phyloP scores from a whole-genome alignment of 2,329 filamentous ascomycete species.

The Hypoxylon sp. region DNA sequence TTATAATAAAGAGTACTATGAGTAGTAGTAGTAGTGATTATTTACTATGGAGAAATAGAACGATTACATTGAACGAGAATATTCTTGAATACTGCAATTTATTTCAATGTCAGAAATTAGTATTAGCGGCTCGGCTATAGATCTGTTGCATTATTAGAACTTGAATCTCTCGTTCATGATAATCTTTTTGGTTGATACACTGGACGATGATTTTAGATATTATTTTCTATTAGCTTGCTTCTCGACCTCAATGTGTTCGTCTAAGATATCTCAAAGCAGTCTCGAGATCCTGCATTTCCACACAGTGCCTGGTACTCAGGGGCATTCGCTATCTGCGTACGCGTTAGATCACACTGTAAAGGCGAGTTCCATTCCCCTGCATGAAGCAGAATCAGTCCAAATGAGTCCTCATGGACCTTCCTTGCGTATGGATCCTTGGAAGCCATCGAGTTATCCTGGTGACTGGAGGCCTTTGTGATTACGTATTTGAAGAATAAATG shows the following conservation, averaged over 20 bases:
- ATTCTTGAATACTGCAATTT: background rate
- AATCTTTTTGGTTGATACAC: slow-evolving; percentile 1
- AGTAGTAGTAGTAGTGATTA: background rate
- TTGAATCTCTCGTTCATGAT: background rate
- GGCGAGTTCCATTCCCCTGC: too few species aligned
- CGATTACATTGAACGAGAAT: background rate
- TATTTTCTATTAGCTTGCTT: background rate
- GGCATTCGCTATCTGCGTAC: too few species aligned
- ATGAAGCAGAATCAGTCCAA: too few species aligned
- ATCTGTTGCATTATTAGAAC: background rate
- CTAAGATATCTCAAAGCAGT: background rate
- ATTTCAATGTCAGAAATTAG: background rate
- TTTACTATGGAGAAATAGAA: background rate
- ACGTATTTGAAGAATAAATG: too few species aligned
- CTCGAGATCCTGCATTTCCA: background rate
- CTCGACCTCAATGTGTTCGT: background rate
- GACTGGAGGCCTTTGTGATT: too few species aligned
- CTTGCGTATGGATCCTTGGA: background rate
- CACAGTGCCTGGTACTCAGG: too few species aligned
- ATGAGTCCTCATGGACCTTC: background rate
- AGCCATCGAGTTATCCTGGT: too few species aligned
- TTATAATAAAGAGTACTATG: background rate
- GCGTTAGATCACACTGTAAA: too few species aligned
- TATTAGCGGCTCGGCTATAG: background rate
- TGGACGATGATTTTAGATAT: background rate